Conservation (phyloP, 768 basidiomycete species). For the Rubroboletus pulcherrimus region DNA sequence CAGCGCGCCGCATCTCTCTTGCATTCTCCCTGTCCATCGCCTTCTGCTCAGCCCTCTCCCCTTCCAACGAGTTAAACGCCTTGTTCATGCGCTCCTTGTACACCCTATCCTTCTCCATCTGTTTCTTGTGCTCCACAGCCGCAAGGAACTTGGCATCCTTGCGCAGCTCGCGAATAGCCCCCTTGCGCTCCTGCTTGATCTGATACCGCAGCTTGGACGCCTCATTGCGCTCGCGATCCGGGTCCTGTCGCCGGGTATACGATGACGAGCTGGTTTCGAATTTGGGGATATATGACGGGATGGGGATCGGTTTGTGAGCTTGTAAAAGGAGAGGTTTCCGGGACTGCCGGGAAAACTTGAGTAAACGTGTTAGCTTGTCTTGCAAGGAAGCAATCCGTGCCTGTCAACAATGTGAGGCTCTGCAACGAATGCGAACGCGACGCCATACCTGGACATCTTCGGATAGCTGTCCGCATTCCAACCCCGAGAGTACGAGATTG, state of each 20-base stretch:
- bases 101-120: slow-evolving; percentile 74
- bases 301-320: slow-evolving; percentile 94
- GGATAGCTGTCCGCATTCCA: slow-evolving; percentile 47
- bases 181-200: slow-evolving; percentile 95
- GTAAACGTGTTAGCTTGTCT: slow-evolving; percentile 54
- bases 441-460: slow-evolving; percentile 51
- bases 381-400: slow-evolving; percentile 40
- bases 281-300: slow-evolving; percentile 89
- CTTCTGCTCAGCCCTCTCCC: slow-evolving; percentile 94
- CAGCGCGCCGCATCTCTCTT: slow-evolving; percentile 72
- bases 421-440: not conserved
- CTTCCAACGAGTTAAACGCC: slow-evolving; percentile 71
- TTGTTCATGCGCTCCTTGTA: slow-evolving; percentile 84
- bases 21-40: slow-evolving; percentile 80
- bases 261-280: slow-evolving; percentile 78
- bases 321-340: slow-evolving; percentile 83
- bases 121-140: slow-evolving; percentile 77
- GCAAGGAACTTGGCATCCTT: slow-evolving; percentile 96
- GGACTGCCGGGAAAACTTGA: slow-evolving; percentile 68
- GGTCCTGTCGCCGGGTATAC: slow-evolving; percentile 78
- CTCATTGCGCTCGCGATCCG: slow-evolving; percentile 88
- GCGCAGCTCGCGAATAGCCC: slow-evolving; percentile 91
- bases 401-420: slow-evolving; percentile 35
- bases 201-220: slow-evolving; percentile 79
- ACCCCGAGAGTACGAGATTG: slow-evolving; percentile 48